A percentile compares a stretch with the other conserved stretches of the same genome.
phyloP scores from a whole-genome alignment of 768 basidiomycete species.

The Amanita fuliginea region DNA sequence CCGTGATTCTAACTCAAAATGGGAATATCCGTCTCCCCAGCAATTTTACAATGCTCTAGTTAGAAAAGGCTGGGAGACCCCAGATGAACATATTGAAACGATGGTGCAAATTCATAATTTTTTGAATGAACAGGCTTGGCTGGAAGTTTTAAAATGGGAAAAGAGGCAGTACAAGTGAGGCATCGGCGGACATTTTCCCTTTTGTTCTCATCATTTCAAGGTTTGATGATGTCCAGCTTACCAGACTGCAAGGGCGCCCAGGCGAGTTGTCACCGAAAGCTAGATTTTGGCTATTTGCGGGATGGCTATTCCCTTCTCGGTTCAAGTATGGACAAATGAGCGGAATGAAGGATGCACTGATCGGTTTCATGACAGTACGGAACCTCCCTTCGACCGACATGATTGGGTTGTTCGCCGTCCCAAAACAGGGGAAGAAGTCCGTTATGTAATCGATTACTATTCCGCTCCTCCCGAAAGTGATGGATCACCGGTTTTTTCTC shows the following conservation, averaged over 20 bases:
- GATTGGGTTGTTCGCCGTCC: conserved; percentile 92
- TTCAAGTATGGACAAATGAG: conserved; percentile 63
- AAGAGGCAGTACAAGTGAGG: conserved; percentile 51
- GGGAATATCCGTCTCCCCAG: conserved; percentile 97
- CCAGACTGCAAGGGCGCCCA: conserved; percentile 81
- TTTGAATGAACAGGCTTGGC: conserved; percentile 94
- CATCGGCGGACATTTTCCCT: neutral
- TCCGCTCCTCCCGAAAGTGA: conserved; percentile 82
- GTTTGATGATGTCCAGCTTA: conserved; percentile 58
- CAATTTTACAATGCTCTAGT: conserved; percentile 97
- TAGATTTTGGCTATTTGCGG: conserved; percentile 73
- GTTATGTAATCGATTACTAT: conserved; percentile 99
- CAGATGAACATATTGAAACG: conserved; percentile 89
- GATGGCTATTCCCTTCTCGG: conserved; percentile 77
- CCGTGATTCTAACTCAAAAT: conserved; percentile 43
- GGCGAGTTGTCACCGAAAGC: conserved; percentile 95
- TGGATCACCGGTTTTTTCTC: conserved; percentile 88
- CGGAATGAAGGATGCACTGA: neutral
- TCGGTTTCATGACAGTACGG: conserved; percentile 38
- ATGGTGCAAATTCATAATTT: conserved; percentile 99
- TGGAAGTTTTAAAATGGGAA: conserved; percentile 92
- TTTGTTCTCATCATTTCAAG: conserved; percentile 22
- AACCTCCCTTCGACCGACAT: conserved; percentile 95
- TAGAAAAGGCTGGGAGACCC: conserved; percentile 95
- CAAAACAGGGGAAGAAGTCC: conserved; percentile 68